These are phyloP conservation scores for Penicillium parvum DNA, from an alignment of 495 filamentous ascomycete species.

Conservation along the genomic window DNA sequence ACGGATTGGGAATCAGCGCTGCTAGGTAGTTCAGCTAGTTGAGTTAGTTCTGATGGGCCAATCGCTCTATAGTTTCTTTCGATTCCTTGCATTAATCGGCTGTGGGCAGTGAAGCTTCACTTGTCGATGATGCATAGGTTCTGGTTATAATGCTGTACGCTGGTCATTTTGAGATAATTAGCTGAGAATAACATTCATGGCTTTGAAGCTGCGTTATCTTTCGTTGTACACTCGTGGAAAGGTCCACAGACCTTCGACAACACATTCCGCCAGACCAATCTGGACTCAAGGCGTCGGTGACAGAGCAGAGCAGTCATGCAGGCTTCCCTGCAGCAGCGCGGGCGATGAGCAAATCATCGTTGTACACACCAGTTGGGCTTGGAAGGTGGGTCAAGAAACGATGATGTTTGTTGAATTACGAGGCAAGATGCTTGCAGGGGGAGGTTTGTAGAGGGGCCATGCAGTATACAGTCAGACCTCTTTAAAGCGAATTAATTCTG, in stretches of 20 bases:
- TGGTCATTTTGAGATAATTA: too few relatives aligned
- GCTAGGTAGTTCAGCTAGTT: conserved; percentile 4
- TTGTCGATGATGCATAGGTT: too few relatives aligned
- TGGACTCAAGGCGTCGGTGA: conserved; percentile 16
- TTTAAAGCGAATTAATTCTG: too few relatives aligned
- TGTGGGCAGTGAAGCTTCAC: too few relatives aligned
- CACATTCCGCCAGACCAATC: conserved; percentile 13
- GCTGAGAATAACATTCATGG: too few relatives aligned
- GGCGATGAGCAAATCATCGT: conserved; percentile 33
- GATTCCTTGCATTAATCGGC: conserved; percentile 26
- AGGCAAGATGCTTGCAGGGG: conserved; percentile 15
- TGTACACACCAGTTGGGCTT: conserved; percentile 35
- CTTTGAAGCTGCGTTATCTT: background rate
- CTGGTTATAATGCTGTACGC: too few relatives aligned
- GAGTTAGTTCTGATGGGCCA: conserved; percentile 15
- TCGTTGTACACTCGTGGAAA: background rate
- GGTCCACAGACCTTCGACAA: too few relatives aligned
- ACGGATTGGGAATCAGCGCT: background rate
- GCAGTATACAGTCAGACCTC: background rate
- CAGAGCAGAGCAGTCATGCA: conserved; percentile 23
- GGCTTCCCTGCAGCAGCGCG: conserved; percentile 19
- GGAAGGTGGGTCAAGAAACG: conserved; percentile 21
- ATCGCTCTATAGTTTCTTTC: conserved; percentile 21
- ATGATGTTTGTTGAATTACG: conserved; percentile 21
- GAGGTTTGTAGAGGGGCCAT: conserved; percentile 6